Conservation (phyloP, 352 stramenopile species). For the Phytopythium litorale region DNA sequence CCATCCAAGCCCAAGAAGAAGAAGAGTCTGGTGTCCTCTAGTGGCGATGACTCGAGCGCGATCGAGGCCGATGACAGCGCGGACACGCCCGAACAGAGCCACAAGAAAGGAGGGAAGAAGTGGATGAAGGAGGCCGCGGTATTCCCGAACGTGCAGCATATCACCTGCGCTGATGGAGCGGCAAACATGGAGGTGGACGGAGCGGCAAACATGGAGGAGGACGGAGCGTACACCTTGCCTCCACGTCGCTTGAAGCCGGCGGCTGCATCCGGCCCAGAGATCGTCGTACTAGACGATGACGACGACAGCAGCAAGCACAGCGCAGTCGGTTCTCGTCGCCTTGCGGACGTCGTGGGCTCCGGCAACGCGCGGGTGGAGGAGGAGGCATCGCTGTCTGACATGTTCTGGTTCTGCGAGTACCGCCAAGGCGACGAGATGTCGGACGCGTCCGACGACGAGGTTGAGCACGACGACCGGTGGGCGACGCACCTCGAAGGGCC, state of each 20-base stretch:
- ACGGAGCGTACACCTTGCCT: conserved; percentile 6
- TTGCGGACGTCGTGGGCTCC: conserved; percentile 15
- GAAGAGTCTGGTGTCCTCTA: conserved; percentile 14
- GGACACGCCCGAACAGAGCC: not conserved
- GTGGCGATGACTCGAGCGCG: conserved; percentile 20
- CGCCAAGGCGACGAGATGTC: conserved; percentile 3
- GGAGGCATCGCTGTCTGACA: conserved; percentile 41
- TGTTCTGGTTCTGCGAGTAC: conserved; percentile 60
- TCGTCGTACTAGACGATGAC: conserved; percentile 33
- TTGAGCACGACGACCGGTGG: conserved; percentile 4
- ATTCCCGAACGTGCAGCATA: conserved; percentile 51
- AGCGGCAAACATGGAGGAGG: conserved; percentile 12
- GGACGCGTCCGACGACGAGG: conserved; percentile 4
- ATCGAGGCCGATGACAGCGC: conserved; percentile 16
- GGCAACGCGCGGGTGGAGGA: conserved; percentile 39
- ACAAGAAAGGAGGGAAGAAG: conserved; percentile 8
- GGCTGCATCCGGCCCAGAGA: not conserved
- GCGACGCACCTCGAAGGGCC: not conserved
- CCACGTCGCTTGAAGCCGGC: conserved; percentile 7
- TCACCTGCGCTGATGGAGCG: conserved; percentile 12
- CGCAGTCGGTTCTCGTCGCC: not conserved
- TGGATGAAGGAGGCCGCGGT: conserved; percentile 35
- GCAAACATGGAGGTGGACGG: conserved; percentile 11
- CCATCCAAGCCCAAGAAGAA: conserved; percentile 16
- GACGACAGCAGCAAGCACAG: conserved; percentile 15